Evolutionary conservation across 2,329 filamentous ascomycete genomes (phyloP), one percentile per base, ranked within the genome.

Genomic region (Stagonosporopsis rhizophila): DNA sequence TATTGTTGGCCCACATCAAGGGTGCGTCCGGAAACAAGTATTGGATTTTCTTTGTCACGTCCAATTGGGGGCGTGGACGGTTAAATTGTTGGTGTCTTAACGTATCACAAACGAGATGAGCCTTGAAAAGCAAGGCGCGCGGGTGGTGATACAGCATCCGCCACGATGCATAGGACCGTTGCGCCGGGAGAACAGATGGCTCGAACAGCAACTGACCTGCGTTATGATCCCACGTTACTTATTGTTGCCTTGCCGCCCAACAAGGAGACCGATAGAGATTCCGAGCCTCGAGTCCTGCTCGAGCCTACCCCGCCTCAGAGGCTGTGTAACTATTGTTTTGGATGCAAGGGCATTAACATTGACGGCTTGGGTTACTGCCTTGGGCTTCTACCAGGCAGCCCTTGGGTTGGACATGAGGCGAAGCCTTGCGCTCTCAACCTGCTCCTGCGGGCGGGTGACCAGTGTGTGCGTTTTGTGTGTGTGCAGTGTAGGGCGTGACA

Each of bases 181-280:
- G 41, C 20, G 42, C 34, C 37, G 54, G 55, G 35, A 58, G 56
- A 63, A 58, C 59, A 45, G 55, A 51, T 59, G 57, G 58, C 57
- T 60, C 64, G 47, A 58, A 56, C 44, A 32, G 60, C 52, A 54
- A 54, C 59, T 56, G 37, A 35, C 44, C 44, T 46, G 47, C 45
- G 45, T 52, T 54, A 20, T 40, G 28, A 52, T 53, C 46, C 48
- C 54, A 51, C 58, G 45, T 30, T 41, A 54, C 45, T 64, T 62
- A 52, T 38, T 62, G 64, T 62, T 59, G 28, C 44, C 30, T 38
- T 56, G 38, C 53, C 53, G 53, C 38, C 44, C 42, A 15, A 30
- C 38, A 42, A 40, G 30, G 25, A 17, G 45, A n/a, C 39, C 47
- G 44, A 47, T 42, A 25, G 27, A 34, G 41, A 51, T 37, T 14